Conservation (phyloP, 2,329 filamentous ascomycete genomes). For the Lecanicillium sp. region DNA sequence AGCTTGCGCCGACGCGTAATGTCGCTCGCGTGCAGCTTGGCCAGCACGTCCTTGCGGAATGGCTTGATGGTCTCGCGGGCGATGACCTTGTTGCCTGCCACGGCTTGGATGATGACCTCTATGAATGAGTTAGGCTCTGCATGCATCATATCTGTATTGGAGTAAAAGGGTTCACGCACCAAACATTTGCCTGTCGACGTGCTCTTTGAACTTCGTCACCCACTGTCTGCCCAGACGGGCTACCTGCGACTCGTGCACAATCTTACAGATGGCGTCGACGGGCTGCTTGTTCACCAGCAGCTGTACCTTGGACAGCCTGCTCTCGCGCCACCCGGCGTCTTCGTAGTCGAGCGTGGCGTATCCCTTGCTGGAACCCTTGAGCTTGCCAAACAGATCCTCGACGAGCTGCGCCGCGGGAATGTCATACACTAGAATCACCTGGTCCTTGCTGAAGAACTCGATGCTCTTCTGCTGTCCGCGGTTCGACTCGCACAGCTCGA, state of each 20-base stretch:
- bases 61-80: conserved; percentile 94
- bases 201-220: conserved; percentile 95
- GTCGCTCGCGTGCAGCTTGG: conserved; percentile 89
- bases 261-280: conserved; percentile 88
- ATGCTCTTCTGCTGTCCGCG: conserved; percentile 82
- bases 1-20: conserved; percentile 76
- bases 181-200: conserved; percentile 95
- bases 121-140: background rate
- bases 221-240: conserved; percentile 76
- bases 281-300: conserved; percentile 88
- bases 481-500: conserved; percentile 88
- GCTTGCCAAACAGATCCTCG: conserved; percentile 93
- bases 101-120: conserved; percentile 91
- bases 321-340: conserved; percentile 79
- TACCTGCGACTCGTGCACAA: conserved; percentile 77
- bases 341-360: conserved; percentile 97
- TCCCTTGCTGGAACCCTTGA: conserved; percentile 86
- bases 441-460: conserved; percentile 84
- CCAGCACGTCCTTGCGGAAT: conserved; percentile 89
- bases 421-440: conserved; percentile 92
- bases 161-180: no score
- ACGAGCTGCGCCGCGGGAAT: conserved; percentile 85
- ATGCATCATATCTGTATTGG: background rate
- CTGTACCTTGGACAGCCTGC: conserved; percentile 81
- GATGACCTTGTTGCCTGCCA: conserved; percentile 73